phyloP scores from a whole-genome alignment of 2,329 filamentous ascomycete genomes.

The Fusarium piperis region DNA sequence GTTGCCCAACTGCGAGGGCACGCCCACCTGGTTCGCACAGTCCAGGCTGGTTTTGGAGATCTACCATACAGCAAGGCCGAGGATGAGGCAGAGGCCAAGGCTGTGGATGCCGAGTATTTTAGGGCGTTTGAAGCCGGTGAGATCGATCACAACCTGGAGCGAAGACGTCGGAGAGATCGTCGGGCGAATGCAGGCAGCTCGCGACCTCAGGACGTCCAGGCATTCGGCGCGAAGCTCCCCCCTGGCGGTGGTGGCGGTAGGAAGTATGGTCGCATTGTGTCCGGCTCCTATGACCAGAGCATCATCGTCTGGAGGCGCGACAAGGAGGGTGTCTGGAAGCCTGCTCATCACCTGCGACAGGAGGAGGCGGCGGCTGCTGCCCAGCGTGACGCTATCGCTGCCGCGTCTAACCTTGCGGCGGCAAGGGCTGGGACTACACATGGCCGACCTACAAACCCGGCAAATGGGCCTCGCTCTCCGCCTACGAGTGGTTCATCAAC shows the following conservation, averaged over 20 bases:
- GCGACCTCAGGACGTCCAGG: conserved; percentile 78
- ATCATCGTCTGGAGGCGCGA: conserved; percentile 96
- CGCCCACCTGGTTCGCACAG: conserved; percentile 85
- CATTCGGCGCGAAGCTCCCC: conserved; percentile 85
- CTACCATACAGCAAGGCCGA: conserved; percentile 81
- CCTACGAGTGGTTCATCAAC: conserved; percentile 17
- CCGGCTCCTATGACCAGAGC: conserved; percentile 94
- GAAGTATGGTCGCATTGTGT: conserved; percentile 92
- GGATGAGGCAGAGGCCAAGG: conserved; percentile 76
- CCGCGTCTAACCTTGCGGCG: conserved; percentile 13
- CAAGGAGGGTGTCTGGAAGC: conserved; percentile 84
- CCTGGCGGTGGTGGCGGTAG: conserved; percentile 92
- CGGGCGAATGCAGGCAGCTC: conserved; percentile 76
- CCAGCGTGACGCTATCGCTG: conserved; percentile 41
- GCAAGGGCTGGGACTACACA: conserved; percentile 17
- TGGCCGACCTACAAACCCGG: conserved; percentile 13
- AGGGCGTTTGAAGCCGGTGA: conserved; percentile 63
- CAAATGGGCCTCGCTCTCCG: conserved; percentile 10
- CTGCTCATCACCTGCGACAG: conserved; percentile 78
- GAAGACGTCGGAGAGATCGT: conserved; percentile 50
- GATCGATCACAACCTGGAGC: conserved; percentile 50
- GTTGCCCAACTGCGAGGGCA: conserved; percentile 89
- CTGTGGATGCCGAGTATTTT: conserved; percentile 79
- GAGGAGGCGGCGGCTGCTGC: conserved; percentile 72
- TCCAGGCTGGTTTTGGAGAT: conserved; percentile 95